phyloP scores from a whole-genome alignment of 192 early-diverging fungal genomes.

The Backusella mclennaniae region DNA sequence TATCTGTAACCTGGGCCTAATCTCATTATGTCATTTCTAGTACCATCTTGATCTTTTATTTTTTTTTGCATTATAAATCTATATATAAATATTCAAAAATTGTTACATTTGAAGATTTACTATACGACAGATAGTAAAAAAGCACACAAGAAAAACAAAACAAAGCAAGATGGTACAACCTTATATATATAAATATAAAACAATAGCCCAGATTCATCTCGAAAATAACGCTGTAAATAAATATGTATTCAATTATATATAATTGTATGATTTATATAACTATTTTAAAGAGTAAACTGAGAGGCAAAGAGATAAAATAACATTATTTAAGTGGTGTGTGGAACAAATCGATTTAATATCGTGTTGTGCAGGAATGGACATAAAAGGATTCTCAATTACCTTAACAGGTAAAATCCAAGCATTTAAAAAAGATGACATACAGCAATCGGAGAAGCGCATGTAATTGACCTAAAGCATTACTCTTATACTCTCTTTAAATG shows the following conservation, averaged over 20 bases:
- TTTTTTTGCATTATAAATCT: not conserved
- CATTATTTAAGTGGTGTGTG: not conserved
- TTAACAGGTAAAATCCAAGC: not conserved
- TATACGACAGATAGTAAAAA: too few species aligned
- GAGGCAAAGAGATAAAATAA: not conserved
- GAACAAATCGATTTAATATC: not conserved
- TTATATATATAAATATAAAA: too few species aligned
- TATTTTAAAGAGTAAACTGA: not conserved
- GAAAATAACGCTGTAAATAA: too few species aligned
- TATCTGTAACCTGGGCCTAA: not conserved
- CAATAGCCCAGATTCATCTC: too few species aligned
- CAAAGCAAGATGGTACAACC: too few species aligned
- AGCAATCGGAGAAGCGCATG: constrained; percentile 1
- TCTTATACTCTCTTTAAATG: not conserved
- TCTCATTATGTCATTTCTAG: not conserved
- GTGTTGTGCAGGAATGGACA: not conserved
- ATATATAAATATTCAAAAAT: too few species aligned
- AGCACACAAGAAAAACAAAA: too few species aligned
- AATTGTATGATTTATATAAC: not conserved
- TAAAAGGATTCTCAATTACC: not conserved
- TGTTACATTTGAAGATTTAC: too few species aligned
- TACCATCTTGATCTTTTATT: too few species aligned
- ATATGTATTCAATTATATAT: not conserved
- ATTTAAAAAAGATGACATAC: constrained; percentile 7
- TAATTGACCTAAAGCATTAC: not conserved